Conservation (phyloP, 2,329 filamentous ascomycete genomes). For the Fusarium circinatum region DNA sequence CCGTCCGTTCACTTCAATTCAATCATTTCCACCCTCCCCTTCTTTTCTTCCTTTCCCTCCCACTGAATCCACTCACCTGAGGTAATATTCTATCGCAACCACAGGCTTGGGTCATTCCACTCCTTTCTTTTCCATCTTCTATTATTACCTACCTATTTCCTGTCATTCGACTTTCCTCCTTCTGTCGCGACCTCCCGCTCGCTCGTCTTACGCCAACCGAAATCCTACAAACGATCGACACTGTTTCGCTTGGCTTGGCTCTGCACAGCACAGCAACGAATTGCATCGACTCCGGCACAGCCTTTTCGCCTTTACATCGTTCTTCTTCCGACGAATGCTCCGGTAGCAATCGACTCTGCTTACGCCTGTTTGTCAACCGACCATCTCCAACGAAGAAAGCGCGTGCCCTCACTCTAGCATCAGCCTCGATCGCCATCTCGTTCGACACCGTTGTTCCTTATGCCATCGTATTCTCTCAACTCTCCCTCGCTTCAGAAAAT, state of each 20-base stretch:
- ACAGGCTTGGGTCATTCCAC: slow-evolving; percentile 38
- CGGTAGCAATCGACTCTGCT: slow-evolving; percentile 43
- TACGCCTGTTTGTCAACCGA: slow-evolving; percentile 8
- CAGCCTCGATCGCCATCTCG: slow-evolving; percentile 16
- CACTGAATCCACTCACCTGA: slow-evolving; percentile 29
- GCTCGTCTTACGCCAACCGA: slow-evolving; percentile 19
- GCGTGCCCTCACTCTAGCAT: slow-evolving; percentile 13
- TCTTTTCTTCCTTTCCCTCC: slow-evolving; percentile 29
- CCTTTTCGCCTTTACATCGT: slow-evolving; percentile 17
- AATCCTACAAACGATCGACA: slow-evolving; percentile 31
- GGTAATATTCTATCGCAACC: slow-evolving; percentile 22
- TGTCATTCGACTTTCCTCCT: slow-evolving; percentile 26
- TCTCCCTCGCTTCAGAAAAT: slow-evolving; percentile 84
- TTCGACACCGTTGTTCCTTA: slow-evolving; percentile 56
- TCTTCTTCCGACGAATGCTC: slow-evolving; percentile 41
- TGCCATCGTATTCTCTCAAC: slow-evolving; percentile 77
- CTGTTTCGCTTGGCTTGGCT: slow-evolving; percentile 24
- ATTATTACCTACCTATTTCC: slow-evolving; percentile 34
- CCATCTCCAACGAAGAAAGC: slow-evolving; percentile 25
- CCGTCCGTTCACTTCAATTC: slow-evolving; percentile 34
- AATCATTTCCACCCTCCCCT: slow-evolving; percentile 30
- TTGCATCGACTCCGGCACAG: slow-evolving; percentile 18
- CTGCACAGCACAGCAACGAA: slow-evolving; percentile 2
- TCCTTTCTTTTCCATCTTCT: slow-evolving; percentile 37
- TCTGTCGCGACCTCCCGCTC: slow-evolving; percentile 10